Evolutionary conservation across 129 eudicot species (phyloP).

Genomic region (Smallanthus sonchifolius): DNA sequence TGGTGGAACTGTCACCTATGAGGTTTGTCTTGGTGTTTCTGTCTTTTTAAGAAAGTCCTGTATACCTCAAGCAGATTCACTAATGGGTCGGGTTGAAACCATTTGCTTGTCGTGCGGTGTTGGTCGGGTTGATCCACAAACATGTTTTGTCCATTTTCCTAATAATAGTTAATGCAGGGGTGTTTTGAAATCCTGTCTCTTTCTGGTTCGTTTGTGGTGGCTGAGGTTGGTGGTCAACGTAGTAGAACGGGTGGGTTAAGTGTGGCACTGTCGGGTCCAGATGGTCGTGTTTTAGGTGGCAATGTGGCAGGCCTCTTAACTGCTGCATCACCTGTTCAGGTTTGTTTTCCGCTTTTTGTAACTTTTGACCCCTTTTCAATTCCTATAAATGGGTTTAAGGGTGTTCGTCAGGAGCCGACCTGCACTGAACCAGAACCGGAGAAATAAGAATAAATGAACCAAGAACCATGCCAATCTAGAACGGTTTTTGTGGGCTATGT

Average conservation of each 20-base stretch:
- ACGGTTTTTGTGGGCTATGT: background rate
- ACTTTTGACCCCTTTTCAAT: background rate
- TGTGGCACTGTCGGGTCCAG: constrained; percentile 58
- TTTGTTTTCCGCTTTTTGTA: constrained; percentile 8
- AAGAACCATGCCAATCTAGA: background rate
- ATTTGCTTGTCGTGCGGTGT: background rate
- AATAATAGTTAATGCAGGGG: constrained; percentile 40
- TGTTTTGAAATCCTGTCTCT: constrained; percentile 56
- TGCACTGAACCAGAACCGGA: background rate
- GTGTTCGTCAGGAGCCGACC: background rate
- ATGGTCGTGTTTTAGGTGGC: constrained; percentile 75
- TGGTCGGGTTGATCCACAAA: background rate
- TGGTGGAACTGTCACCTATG: constrained; percentile 55
- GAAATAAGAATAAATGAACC: background rate
- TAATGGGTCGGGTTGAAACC: background rate
- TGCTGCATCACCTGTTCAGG: constrained; percentile 74
- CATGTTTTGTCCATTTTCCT: background rate
- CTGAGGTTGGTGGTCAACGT: constrained; percentile 39
- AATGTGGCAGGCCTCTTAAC: constrained; percentile 64
- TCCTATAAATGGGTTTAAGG: background rate
- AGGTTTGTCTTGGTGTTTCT: constrained; percentile 38
- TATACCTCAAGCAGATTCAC: background rate
- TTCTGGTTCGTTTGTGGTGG: constrained; percentile 48
- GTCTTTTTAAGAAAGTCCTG: background rate
- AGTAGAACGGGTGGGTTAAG: constrained; percentile 48